Base-by-base conservation (phyloP, 257 asterid species). In the Fraxinus quadrangulata region DNA sequence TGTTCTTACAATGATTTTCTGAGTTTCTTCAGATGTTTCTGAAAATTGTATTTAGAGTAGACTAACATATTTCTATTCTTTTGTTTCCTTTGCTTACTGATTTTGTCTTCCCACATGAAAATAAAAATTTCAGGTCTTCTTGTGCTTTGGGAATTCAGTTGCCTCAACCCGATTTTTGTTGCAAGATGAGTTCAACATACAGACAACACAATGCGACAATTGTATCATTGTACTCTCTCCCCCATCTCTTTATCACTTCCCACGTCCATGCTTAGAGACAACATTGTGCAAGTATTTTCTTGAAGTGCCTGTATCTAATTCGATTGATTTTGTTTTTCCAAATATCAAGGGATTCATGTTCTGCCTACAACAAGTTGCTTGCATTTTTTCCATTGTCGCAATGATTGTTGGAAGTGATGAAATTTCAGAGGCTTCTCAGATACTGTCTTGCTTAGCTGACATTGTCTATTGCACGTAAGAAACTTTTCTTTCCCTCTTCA, bases 131-230 rank as follows among this genome's bases (percentile, higher is more conserved):
- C 97, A 96, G 98, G 99, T 90, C 80, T 76, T 88, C 71, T 83
- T 88, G 24, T 96, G 99, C 95, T 96, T 96, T 81, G 96, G 89
- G 74, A 96, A 92, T 81, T 96, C 98, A 34, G 99, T 93, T 49
- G 99, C 99, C 74, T 96, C 98, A 23, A 96, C 99, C 75, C 88
- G 98, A 72, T 93, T 96, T 83, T 8, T 96, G 88, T 89, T 96
- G 94, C 99, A 96, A 92, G 99, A 96, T 81, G 99, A 96, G 78
- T 96, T 96, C 96, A 96, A 96, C 92, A 96, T 96, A 77, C 99
- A 93, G 88, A 92, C 98, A 24, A 96, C 99, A 0, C 90, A 88
- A 83, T 96, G 98, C 79, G 99, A 96, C 77, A 96, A 96, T 79
- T 93, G 99, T 94, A 96, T 96, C 51, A 96, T 96, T 81, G 99